Percentiles rank a stretch among this genome's conserved stretches.
phyloP scores from a whole-genome alignment of 2,329 filamentous ascomycete genomes.

The Aspergillus hiratsukae region DNA sequence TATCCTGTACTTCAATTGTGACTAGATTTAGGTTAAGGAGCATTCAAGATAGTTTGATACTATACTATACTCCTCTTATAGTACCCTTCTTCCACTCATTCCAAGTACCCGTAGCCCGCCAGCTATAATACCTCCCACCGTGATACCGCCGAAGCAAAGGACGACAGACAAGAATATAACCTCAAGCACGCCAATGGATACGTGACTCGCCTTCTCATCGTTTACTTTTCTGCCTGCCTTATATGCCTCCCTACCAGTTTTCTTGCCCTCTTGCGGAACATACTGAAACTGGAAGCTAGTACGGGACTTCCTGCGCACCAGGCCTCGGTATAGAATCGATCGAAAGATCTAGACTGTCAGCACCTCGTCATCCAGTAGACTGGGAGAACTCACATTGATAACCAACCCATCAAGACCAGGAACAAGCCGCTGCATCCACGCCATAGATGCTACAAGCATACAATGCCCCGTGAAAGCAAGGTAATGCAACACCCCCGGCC shows the following conservation, averaged over 20 bases:
- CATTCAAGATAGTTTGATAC: too few relatives aligned
- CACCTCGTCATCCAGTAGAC: background rate
- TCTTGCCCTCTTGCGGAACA: constrained; percentile 17
- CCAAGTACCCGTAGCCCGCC: background rate
- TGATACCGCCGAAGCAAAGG: background rate
- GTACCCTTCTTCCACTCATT: background rate
- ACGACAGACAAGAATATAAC: background rate
- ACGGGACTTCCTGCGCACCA: constrained; percentile 28
- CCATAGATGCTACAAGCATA: constrained; percentile 27
- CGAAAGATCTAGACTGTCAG: constrained; percentile 10
- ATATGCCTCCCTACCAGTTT: constrained; percentile 5
- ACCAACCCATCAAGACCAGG: constrained; percentile 22
- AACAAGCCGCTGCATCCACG: constrained; percentile 21
- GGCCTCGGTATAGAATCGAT: constrained; percentile 20
- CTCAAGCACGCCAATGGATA: background rate
- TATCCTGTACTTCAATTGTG: too few relatives aligned
- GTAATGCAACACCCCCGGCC: constrained; percentile 21
- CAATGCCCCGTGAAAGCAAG: constrained; percentile 17
- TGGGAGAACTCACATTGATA: constrained; percentile 21
- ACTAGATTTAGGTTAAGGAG: too few relatives aligned
- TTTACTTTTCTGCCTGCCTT: background rate
- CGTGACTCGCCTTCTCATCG: background rate
- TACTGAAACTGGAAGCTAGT: constrained; percentile 34
- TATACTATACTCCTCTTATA: background rate
- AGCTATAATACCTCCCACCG: background rate